Base-by-base conservation (phyloP, 805 yeast genomes). In the Kuraishia ogatae region DNA sequence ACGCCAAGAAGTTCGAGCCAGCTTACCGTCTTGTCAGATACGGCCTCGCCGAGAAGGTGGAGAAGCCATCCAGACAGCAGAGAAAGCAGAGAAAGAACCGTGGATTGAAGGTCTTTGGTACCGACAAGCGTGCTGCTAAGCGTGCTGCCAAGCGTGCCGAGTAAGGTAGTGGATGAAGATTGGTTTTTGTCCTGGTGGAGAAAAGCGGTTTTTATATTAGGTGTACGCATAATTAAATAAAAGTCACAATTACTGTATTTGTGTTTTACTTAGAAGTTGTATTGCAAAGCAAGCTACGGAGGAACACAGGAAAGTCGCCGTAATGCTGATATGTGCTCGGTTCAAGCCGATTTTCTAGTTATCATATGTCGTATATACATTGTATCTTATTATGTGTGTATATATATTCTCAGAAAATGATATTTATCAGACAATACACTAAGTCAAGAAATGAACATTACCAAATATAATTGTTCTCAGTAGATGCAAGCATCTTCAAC, bases 51-150 rank as follows among this genome's bases (percentile, higher is more conserved):
- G 82, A 81, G 69, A 91, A 89, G 86, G 92, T 87, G 72, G 97
- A 93, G 80, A 91, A 90, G 84, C 83, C 97, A 71, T 90, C 97
- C 71, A 92, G 98, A 91, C 97, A 92, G 84, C 99, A 94, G 85
- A 90, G 99, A 86, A 94, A 94, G 82, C 98, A 93, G 85, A 90
- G 88, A 91, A 93, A 94, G 92, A 94, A 94, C 96, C 91, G 97
- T 85, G 97, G 88, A 74, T 86, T 87, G 91, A 94, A 94, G 89
- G 78, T 89, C 87, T 91, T 93, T 74, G 99, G 99, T 87, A 94
- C 99, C 72, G 96, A 92, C 74, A 87, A 83, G 77, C 84, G 89
- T 78, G 87, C 85, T 79, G 96, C 96, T 79, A 92, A 91, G 84
- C 85, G 81, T 78, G 83, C 85, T 74, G 93, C 93, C 75, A 87